phyloP scores from a whole-genome alignment of 768 basidiomycete species.

The Leccinum fibrillosum region DNA sequence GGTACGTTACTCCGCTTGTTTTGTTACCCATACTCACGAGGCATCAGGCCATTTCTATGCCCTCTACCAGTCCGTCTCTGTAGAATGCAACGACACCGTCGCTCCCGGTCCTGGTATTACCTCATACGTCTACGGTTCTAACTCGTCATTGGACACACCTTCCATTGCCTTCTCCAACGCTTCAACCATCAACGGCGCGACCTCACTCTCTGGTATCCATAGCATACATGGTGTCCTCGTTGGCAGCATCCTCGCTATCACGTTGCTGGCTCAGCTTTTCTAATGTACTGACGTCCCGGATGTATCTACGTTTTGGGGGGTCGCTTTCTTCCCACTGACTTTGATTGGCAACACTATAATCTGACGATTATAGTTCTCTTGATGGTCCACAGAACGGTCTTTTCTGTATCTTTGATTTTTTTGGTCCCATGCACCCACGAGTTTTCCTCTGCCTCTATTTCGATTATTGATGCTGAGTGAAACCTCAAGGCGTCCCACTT shows the following conservation, averaged over 20 bases:
- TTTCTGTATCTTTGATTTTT: background rate
- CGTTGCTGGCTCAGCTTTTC: constrained; percentile 18
- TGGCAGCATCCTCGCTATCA: constrained; percentile 9
- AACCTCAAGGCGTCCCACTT: background rate
- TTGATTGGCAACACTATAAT: background rate
- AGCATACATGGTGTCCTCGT: constrained; percentile 12
- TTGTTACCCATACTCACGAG: background rate
- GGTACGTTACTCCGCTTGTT: constrained; percentile 33
- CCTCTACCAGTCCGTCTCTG: constrained; percentile 54
- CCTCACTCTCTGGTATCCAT: constrained; percentile 4
- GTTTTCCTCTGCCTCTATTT: background rate
- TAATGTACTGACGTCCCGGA: constrained; percentile 10
- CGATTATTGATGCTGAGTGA: background rate
- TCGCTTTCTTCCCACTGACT: background rate
- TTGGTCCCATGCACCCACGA: background rate
- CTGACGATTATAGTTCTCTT: background rate
- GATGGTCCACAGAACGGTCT: background rate
- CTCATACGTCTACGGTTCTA: constrained; percentile 62
- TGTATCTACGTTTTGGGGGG: background rate
- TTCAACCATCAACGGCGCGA: constrained; percentile 46
- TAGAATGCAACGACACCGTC: constrained; percentile 58
- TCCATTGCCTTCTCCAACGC: constrained; percentile 56
- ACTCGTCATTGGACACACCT: constrained; percentile 51
- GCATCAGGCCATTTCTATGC: constrained; percentile 65
- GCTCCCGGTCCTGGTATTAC: constrained; percentile 45